Evolutionary conservation across 2,329 filamentous ascomycete genomes (phyloP), one percentile per base, ranked within the genome.

Genomic region (Chaetomium olivaceum): DNA sequence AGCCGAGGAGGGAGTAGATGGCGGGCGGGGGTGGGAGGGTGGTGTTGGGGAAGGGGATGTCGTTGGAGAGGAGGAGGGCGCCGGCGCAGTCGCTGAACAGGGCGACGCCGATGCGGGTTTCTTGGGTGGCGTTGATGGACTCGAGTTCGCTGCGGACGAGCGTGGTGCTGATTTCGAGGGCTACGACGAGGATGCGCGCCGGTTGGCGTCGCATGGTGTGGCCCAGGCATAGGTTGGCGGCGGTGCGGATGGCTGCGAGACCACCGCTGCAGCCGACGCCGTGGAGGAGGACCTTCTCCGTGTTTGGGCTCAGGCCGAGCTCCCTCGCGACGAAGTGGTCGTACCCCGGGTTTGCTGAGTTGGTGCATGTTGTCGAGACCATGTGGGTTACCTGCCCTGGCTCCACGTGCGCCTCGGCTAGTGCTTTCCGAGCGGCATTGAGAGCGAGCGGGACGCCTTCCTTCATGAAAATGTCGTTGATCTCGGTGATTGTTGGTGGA

Each of bases 61-160:
- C 83, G 71, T 91, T 91, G 72, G 86, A 88, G 39, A 91, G 73
- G 1, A 91, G 79, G 31, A 86, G 76, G 0, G 88, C 86, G 64
- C 87, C 88, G n/a, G 86, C 89, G 69, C 87, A 90, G 74, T 91
- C 89, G 23, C 87, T 90, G 74, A 91, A 91, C 2, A 91, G 76
- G 16, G 84, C 85, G 1, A 86, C 80, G 1, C 88, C 89, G 70
- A 91, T 89, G 36, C 88, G 81, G 12, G 87, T 84, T 66, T 89
- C 81, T 70, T 89, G 84, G 19, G 80, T 71, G 69, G 85, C 79
- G 67, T 87, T 73, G 73, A 89, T 83, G 73, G 84, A 87, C 68
- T 90, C 83, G 56, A 91, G 77, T 74, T 91, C 89, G 70, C 86
- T 88, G 51, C 88, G 80, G 6, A 88, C 84, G 72, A 90, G 77